Conservation (phyloP, 2,329 filamentous ascomycete genomes). For the Onygena corvina region DNA sequence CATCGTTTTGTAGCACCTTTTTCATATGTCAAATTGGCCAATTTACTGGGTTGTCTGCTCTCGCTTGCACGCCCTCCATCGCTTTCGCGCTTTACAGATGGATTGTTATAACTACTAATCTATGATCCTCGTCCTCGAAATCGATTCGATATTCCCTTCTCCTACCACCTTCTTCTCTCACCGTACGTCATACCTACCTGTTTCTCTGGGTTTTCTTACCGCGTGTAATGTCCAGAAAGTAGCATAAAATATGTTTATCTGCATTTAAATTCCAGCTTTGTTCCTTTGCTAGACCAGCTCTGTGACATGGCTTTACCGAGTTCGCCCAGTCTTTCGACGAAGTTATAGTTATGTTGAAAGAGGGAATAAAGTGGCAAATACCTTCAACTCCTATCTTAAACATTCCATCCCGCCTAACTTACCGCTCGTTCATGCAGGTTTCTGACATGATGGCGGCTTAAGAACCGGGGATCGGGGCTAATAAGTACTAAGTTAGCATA, state of each 20-base stretch:
- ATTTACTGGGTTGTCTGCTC: background rate
- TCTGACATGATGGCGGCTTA: too few species aligned
- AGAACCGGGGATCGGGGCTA: too few species aligned
- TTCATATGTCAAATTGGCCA: background rate
- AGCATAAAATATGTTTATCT: background rate
- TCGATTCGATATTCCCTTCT: background rate
- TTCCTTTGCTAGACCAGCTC: background rate
- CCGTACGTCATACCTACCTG: background rate
- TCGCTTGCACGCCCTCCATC: constrained; percentile 1
- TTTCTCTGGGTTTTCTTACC: background rate
- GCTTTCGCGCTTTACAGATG: background rate
- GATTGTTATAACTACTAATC: constrained; percentile 6
- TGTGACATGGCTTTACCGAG: background rate
- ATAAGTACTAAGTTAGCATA: too few species aligned
- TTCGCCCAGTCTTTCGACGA: background rate
- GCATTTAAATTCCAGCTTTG: background rate
- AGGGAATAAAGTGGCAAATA: too few species aligned
- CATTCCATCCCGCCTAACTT: too few species aligned
- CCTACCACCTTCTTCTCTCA: background rate
- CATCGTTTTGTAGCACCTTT: background rate
- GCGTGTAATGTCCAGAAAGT: background rate
- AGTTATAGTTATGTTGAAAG: too few species aligned
- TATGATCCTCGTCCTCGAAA: background rate
- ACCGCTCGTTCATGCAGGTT: too few species aligned
- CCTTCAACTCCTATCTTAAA: too few species aligned